These are phyloP conservation scores for Fusarium sp. DNA, from an alignment of 2,329 filamentous ascomycete species.

Conservation along the genomic window DNA sequence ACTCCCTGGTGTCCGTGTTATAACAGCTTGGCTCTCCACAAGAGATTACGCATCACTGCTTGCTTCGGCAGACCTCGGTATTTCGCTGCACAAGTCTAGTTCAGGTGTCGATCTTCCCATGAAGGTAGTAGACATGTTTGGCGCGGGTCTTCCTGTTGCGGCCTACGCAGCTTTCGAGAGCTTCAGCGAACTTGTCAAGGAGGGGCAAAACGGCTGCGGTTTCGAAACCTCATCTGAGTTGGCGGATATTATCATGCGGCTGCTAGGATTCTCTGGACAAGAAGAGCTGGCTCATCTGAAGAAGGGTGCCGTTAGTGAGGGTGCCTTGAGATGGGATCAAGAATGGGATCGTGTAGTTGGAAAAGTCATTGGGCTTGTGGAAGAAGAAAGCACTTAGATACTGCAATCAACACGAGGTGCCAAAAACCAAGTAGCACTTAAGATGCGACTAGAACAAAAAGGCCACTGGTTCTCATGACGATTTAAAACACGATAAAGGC, in stretches of 20 bases:
- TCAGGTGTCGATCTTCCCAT: conserved; percentile 97
- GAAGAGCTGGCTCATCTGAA: conserved; percentile 71
- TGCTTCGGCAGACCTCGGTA: conserved; percentile 86
- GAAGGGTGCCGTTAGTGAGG: conserved; percentile 79
- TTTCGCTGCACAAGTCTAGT: conserved; percentile 92
- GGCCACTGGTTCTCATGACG: conserved; percentile 19
- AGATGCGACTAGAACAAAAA: conserved; percentile 3
- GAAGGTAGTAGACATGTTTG: conserved; percentile 99
- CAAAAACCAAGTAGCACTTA: neutral
- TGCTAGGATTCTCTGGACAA: conserved; percentile 69
- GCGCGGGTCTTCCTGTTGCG: conserved; percentile 88
- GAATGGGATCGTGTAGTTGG: conserved; percentile 92
- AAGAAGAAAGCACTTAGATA: conserved; percentile 31
- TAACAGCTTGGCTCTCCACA: conserved; percentile 87
- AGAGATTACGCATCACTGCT: conserved; percentile 87
- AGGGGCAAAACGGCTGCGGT: conserved; percentile 86
- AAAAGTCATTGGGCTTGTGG: conserved; percentile 70
- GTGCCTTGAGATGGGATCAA: conserved; percentile 84
- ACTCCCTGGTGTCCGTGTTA: conserved; percentile 77
- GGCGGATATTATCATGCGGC: conserved; percentile 68
- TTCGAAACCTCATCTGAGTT: conserved; percentile 81
- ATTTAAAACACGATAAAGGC: conserved; percentile 32
- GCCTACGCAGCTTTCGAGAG: conserved; percentile 90
- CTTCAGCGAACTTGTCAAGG: conserved; percentile 89
- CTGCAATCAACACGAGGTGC: neutral